Conservation (phyloP, 257 asterid genomes). For the Solanum rostratum region DNA sequence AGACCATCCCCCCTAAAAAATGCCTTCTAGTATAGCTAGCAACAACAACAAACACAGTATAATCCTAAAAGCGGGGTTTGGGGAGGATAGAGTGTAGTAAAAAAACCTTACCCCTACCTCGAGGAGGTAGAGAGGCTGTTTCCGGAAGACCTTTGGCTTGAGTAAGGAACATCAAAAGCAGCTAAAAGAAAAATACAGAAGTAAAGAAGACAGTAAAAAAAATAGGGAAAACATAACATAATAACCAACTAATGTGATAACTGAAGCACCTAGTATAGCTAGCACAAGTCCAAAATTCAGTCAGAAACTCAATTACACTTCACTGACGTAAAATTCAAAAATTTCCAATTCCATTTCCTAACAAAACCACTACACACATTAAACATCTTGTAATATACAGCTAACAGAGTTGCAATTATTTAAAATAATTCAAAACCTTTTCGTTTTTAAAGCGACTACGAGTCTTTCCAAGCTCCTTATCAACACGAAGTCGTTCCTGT, state of each 20-base stretch:
- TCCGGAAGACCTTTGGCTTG: background rate
- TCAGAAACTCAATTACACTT: background rate
- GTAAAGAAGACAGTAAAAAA: background rate
- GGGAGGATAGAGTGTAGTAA: background rate
- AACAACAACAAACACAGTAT: background rate
- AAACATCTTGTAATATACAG: background rate
- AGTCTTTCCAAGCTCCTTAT: slow-evolving; percentile 87
- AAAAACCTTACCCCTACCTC: background rate
- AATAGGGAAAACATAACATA: background rate
- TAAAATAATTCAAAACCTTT: slow-evolving; percentile 31
- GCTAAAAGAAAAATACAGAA: background rate
- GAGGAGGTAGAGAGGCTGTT: background rate
- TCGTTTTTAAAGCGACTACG: slow-evolving; percentile 92
- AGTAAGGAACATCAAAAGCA: background rate
- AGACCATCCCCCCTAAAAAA: background rate
- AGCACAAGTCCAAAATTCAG: background rate
- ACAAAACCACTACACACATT: background rate
- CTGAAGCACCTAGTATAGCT: background rate
- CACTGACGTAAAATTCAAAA: background rate
- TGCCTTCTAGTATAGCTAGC: background rate
- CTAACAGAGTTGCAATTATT: background rate
- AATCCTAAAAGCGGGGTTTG: background rate
- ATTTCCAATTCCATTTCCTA: background rate
- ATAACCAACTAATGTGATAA: background rate
- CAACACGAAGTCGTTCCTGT: slow-evolving; percentile 95